phyloP scores from a whole-genome alignment of 2,329 filamentous ascomycete species.

The Pestalotiopsis sp. region DNA sequence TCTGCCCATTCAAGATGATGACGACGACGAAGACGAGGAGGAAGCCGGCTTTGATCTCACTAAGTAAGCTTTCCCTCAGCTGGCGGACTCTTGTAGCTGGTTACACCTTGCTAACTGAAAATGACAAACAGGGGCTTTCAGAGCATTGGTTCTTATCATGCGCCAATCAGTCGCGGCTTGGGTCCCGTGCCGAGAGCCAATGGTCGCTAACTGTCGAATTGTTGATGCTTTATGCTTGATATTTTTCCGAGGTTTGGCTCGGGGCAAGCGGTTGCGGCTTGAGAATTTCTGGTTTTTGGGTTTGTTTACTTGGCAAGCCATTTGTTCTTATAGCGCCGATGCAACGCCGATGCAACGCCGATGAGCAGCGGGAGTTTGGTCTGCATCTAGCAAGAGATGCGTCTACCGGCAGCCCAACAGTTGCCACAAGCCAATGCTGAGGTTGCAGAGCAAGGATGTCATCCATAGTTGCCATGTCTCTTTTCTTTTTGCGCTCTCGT shows the following conservation, averaged over 20 bases:
- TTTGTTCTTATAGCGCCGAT: not conserved
- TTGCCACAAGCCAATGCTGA: no score
- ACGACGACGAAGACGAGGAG: constrained; percentile 45
- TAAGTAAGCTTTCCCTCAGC: constrained; percentile 45
- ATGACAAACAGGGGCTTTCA: constrained; percentile 57
- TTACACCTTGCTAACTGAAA: not conserved
- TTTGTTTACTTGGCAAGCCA: not conserved
- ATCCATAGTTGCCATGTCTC: no score
- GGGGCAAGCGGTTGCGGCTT: no score
- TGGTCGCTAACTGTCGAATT: constrained; percentile 5
- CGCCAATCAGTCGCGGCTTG: constrained; percentile 35
- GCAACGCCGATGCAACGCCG: no score
- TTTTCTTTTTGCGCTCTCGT: no score
- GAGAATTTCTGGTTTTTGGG: no score
- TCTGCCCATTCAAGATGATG: constrained; percentile 26
- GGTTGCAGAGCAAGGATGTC: no score
- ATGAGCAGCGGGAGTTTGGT: no score
- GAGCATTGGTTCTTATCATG: constrained; percentile 65
- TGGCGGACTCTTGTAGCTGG: not conserved
- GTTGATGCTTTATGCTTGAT: not conserved
- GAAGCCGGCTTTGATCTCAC: constrained; percentile 60
- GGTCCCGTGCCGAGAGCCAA: constrained; percentile 24
- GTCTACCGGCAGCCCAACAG: no score
- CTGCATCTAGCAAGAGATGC: no score
- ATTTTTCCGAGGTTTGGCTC: not conserved